Conservation (phyloP, 1,284 basidiomycete species). For the Melampsora larici-populina region DNA sequence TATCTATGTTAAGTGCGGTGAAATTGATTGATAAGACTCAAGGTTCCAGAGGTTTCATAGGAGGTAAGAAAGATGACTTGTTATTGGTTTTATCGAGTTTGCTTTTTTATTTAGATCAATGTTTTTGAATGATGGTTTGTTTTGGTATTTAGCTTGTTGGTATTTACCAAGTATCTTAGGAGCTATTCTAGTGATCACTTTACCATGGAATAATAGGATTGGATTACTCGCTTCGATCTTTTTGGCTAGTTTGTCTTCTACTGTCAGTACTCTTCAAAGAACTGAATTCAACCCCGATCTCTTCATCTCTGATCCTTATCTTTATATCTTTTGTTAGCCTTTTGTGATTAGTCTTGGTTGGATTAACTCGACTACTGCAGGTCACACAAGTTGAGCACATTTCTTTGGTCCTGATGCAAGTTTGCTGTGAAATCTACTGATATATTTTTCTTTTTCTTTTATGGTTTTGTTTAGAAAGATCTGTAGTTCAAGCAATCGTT, state of each 20-base stretch:
- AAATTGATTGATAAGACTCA: slow-evolving; percentile 7
- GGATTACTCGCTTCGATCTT: slow-evolving; percentile 1
- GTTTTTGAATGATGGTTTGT: neutral
- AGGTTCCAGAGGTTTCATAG: neutral
- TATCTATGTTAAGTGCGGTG: neutral
- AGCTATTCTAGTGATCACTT: neutral
- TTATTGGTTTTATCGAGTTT: neutral
- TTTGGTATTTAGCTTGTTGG: neutral
- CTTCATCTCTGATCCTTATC: too few relatives aligned
- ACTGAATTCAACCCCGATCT: too few relatives aligned
- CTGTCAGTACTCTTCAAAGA: neutral
- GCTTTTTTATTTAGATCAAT: neutral
- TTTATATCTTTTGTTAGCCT: slow-evolving; percentile 4
- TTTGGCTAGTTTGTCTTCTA: neutral
- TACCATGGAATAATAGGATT: neutral
- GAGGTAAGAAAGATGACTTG: neutral
- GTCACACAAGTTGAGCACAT: slow-evolving; percentile 6
- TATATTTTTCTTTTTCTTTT: neutral
- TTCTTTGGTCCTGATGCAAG: neutral
- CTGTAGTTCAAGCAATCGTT: slow-evolving; percentile 13
- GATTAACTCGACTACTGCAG: neutral
- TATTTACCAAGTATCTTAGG: neutral
- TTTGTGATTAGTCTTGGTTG: slow-evolving; percentile 2
- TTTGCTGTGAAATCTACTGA: neutral
- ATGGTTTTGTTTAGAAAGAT: neutral